Base-by-base conservation (phyloP, 495 filamentous ascomycete species). In the Neurospora sp. region DNA sequence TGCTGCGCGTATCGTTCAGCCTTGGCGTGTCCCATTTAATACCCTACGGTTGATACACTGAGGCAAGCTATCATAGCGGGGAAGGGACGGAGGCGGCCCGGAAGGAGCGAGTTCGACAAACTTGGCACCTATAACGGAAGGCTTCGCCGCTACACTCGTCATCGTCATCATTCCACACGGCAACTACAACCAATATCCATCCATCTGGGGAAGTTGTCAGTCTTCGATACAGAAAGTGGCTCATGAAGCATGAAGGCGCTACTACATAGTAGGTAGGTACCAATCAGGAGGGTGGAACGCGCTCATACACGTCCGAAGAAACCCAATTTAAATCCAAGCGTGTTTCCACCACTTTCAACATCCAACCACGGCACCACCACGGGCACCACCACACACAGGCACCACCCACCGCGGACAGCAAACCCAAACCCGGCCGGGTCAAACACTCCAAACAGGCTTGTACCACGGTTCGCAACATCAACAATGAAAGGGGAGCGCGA, bases 11-110 rank as follows among this genome's bases (percentile, higher is more conserved):
- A 73, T 79, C 77, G 75, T 75, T 31, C 41, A 39, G 40, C 42
- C 76, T 77, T 79, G 76, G 78, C 77, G 75, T 76, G 75, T 79
- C 73, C 73, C 75, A 76, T 80, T 81, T 71, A 80, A 80, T 80
- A 75, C 78, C 39, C 39, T 78, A 73, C 70, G 72, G 74, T 45
- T 9, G 8, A 45, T 45, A 59, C 9, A 59, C 20, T 59, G 48
- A 1, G 9, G 48, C 20, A 59, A 59, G n/a, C 20, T 59, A 59
- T 27, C 10, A 27, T 27, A 14, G 20, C 48, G 48, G 22, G 44
- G 20, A 59, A 59, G 48, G 48, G 10, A 27, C 22, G 48, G 48
- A 16, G 48, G 22, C 48, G 22, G 48, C 22, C 48, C 20, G 48
- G 48, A 22, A 16, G 22, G 48, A 59, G 48, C 48, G 10, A 59